These are phyloP conservation scores for Clavulina sp. DNA, from an alignment of 768 basidiomycete species.

Conservation along the genomic window DNA sequence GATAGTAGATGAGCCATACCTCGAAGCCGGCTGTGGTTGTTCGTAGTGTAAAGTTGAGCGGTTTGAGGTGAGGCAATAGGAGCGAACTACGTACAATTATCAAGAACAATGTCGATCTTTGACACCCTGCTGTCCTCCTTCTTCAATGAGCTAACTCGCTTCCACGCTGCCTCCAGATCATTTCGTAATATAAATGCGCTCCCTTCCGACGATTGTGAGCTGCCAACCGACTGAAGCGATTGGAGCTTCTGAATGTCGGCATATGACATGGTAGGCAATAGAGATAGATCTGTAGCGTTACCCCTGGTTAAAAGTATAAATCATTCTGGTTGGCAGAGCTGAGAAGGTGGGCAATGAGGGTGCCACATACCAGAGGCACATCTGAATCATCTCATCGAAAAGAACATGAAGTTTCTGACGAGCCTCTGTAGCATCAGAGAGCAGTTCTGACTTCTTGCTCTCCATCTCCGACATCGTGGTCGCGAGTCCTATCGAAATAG, in stretches of 20 bases:
- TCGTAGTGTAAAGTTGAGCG: not conserved
- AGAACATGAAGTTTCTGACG: constrained; percentile 40
- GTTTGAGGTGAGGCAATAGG: not conserved
- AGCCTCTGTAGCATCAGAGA: constrained; percentile 20
- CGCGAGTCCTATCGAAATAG: constrained; percentile 42
- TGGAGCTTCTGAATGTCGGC: constrained; percentile 44
- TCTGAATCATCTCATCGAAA: constrained; percentile 75
- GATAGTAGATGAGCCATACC: constrained; percentile 29
- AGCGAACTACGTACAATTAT: constrained; percentile 47
- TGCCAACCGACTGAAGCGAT: constrained; percentile 62
- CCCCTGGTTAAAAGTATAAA: constrained; percentile 38
- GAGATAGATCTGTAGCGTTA: constrained; percentile 87
- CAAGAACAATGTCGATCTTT: constrained; percentile 72
- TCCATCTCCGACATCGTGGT: constrained; percentile 52
- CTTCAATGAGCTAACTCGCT: constrained; percentile 46
- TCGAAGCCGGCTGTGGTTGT: constrained; percentile 64
- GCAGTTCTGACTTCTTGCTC: constrained; percentile 27
- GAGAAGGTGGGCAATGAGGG: not conserved
- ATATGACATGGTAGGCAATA: constrained; percentile 70
- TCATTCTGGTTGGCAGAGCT: not conserved
- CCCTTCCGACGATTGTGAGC: constrained; percentile 62
- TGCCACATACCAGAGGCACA: constrained; percentile 56
- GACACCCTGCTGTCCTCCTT: constrained; percentile 29
- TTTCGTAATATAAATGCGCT: constrained; percentile 67
- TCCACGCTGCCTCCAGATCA: constrained; percentile 63